phyloP scores from a whole-genome alignment of 108 stramenopile genomes.

The Hondaea fermentalgiana region DNA sequence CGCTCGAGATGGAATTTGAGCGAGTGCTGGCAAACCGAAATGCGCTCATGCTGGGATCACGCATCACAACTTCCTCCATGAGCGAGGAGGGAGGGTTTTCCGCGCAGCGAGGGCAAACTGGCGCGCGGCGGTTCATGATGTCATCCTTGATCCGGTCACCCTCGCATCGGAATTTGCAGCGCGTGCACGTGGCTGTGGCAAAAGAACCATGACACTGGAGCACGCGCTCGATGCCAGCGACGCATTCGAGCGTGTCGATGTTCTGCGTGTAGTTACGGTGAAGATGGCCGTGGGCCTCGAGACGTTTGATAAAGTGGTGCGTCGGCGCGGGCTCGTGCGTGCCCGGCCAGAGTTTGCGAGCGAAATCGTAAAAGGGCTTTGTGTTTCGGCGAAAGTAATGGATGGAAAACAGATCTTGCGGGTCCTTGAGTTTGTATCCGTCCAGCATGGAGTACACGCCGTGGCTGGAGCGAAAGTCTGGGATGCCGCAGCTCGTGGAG shows the following conservation, averaged over 20 bases:
- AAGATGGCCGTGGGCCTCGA: slow-evolving; percentile 64
- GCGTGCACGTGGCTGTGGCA: slow-evolving; percentile 15
- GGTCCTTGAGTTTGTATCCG: slow-evolving; percentile 28
- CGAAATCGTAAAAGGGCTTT: slow-evolving; percentile 31
- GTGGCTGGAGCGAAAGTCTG: slow-evolving; percentile 87
- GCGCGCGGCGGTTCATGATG: background rate
- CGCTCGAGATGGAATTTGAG: background rate
- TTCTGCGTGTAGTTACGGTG: slow-evolving; percentile 77
- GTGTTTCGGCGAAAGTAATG: slow-evolving; percentile 35
- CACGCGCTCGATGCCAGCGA: slow-evolving; percentile 69
- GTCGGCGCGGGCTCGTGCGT: slow-evolving; percentile 66
- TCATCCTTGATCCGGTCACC: slow-evolving; percentile 29
- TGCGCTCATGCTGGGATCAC: background rate
- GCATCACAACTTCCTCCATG: slow-evolving; percentile 29
- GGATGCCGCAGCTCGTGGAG: slow-evolving; percentile 77
- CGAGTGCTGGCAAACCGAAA: background rate
- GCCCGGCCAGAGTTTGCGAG: slow-evolving; percentile 73
- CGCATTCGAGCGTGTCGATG: slow-evolving; percentile 78
- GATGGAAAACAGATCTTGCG: slow-evolving; percentile 40
- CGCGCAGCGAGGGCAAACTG: background rate
- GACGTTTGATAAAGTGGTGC: slow-evolving; percentile 71
- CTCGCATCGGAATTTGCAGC: slow-evolving; percentile 18
- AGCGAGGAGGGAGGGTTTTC: background rate
- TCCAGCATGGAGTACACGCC: slow-evolving; percentile 82
- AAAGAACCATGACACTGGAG: slow-evolving; percentile 86